phyloP scores from a whole-genome alignment of 78 protist species.

The Carpediemonas membranifera region DNA sequence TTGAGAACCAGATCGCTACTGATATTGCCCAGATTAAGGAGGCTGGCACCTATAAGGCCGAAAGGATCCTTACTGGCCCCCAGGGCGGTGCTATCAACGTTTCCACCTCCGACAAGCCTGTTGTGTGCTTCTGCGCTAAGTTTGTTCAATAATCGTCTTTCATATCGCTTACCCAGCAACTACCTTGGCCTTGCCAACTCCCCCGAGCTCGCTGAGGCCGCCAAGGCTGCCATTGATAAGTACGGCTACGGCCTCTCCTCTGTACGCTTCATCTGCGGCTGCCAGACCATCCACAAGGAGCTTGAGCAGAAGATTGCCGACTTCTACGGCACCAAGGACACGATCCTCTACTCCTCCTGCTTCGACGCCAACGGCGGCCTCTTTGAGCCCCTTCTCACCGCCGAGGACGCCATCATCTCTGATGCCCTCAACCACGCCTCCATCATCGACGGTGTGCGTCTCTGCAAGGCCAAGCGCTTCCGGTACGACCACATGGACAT shows the following conservation, averaged over 20 bases:
- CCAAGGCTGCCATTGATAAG: constrained; percentile 25
- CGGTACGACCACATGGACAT: constrained; percentile 44
- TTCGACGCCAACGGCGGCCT: constrained; percentile 64
- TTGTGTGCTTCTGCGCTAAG: constrained; percentile 52
- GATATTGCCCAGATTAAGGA: constrained; percentile 26
- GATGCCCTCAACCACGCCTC: no score
- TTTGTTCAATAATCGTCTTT: background rate
- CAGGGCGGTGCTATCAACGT: constrained; percentile 24
- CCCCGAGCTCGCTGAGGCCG: no score
- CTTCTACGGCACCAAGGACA: constrained; percentile 50
- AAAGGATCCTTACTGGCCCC: constrained; percentile 48
- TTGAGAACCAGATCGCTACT: no score
- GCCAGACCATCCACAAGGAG: constrained; percentile 53
- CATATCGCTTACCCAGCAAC: constrained; percentile 22
- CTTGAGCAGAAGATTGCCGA: constrained; percentile 31
- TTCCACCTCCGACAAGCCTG: background rate
- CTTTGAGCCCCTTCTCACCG: constrained; percentile 50
- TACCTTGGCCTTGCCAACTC: constrained; percentile 47
- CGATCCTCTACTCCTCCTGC: constrained; percentile 52
- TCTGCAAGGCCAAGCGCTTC: constrained; percentile 35
- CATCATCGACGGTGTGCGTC: constrained; percentile 68
- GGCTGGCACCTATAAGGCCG: constrained; percentile 55
- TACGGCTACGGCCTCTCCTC: constrained; percentile 45
- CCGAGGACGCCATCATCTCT: constrained; percentile 48
- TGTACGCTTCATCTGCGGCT: constrained; percentile 68